Conservation (phyloP, 768 basidiomycete species). For the Hemileccinum rubropunctum region DNA sequence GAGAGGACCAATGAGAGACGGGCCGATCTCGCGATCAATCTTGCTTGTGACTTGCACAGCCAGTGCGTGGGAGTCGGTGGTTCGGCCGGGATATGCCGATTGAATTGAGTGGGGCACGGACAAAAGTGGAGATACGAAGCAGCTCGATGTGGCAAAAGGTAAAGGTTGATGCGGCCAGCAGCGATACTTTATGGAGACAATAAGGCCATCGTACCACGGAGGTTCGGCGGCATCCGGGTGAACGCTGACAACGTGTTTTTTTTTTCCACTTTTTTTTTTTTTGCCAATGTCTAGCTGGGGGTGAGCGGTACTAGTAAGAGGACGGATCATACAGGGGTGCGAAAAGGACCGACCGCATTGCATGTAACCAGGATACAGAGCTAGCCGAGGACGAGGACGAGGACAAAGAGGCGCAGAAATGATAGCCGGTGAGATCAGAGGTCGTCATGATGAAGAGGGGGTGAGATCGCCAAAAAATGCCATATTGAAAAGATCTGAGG, state of each 20-base stretch:
- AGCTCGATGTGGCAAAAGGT: slow-evolving; percentile 1
- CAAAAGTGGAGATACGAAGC: slow-evolving; percentile 24
- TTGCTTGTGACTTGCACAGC: slow-evolving; percentile 24
- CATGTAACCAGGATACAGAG: background rate
- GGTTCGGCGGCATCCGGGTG: slow-evolving; percentile 6
- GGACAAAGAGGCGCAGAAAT: background rate
- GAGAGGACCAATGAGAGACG: slow-evolving; percentile 13
- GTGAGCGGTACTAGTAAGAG: too few relatives aligned
- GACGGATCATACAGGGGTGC: background rate
- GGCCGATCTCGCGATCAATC: slow-evolving; percentile 19
- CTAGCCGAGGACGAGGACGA: background rate
- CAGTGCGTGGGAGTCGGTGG: slow-evolving; percentile 25
- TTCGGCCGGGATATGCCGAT: slow-evolving; percentile 23
- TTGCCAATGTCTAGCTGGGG: background rate
- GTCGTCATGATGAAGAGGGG: background rate
- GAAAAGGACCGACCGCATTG: too few relatives aligned
- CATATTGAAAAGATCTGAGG: slow-evolving; percentile 25
- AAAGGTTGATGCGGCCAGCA: slow-evolving; percentile 8
- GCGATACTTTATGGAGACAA: slow-evolving; percentile 13
- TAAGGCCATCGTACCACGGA: slow-evolving; percentile 14
- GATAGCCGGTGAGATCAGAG: background rate
- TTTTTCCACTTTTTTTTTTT: background rate
- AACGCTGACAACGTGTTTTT: slow-evolving; percentile 7
- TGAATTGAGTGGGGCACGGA: slow-evolving; percentile 24
- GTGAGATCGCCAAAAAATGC: slow-evolving; percentile 21